These are phyloP conservation scores for Cladobotryum mycophilum DNA, from an alignment of 2,329 filamentous ascomycete species.

Conservation along the genomic window DNA sequence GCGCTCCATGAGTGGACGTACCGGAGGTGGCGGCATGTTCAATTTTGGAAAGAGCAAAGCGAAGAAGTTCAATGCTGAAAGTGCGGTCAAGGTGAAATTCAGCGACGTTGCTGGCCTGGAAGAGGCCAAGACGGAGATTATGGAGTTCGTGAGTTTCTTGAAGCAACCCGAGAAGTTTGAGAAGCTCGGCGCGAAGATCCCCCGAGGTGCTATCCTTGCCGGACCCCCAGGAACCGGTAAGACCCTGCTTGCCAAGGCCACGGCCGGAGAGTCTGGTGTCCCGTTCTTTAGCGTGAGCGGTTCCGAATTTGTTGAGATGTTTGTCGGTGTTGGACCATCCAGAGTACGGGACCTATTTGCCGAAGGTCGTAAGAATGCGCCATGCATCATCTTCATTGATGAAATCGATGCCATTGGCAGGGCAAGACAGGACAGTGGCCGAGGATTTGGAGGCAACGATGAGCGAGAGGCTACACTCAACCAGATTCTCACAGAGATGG, in stretches of 20 bases:
- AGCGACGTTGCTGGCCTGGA: constrained; percentile 96
- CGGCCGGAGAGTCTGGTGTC: constrained; percentile 91
- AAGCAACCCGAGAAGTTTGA: constrained; percentile 91
- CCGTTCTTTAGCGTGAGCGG: constrained; percentile 98
- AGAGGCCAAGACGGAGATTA: constrained; percentile 95
- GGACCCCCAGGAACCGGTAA: constrained; percentile 99
- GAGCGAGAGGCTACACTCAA: constrained; percentile 96
- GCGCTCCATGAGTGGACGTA: constrained; percentile 64
- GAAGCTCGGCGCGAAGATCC: constrained; percentile 93
- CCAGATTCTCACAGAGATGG: constrained; percentile 98
- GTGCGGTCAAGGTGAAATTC: constrained; percentile 94
- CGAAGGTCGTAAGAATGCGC: constrained; percentile 89
- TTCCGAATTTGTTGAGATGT: constrained; percentile 99
- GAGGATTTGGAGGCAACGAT: constrained; percentile 78
- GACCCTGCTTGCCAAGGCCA: constrained; percentile 93
- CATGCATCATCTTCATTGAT: constrained; percentile 99
- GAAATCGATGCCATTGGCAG: constrained; percentile 98
- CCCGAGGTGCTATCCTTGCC: constrained; percentile 89
- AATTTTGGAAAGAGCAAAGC: constrained; percentile 93
- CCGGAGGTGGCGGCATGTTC: constrained; percentile 71
- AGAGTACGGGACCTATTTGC: constrained; percentile 91
- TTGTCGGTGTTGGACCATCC: constrained; percentile 95
- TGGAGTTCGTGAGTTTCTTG: constrained; percentile 98
- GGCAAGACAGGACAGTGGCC: constrained; percentile 71
- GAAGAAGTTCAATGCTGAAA: constrained; percentile 97